Evolutionary conservation across 257 asterid species (phyloP).

Genomic region (Hygrophila difformis): DNA sequence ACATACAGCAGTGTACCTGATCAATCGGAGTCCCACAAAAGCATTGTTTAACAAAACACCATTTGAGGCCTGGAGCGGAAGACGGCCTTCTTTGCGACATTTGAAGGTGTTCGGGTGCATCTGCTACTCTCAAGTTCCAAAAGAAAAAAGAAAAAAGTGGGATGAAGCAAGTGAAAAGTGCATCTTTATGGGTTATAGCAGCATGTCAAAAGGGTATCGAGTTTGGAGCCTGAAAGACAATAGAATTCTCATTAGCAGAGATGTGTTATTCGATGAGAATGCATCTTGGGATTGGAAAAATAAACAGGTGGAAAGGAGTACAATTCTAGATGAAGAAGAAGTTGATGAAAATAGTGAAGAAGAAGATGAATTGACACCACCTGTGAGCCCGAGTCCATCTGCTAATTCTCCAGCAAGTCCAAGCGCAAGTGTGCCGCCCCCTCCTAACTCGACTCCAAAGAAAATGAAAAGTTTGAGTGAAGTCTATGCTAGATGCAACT

Average conservation of each 20-base stretch:
- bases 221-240: background rate
- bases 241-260: background rate
- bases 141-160: background rate
- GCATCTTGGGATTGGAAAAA: background rate
- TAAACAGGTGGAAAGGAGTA: background rate
- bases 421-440: too few species aligned
- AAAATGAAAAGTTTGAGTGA: too few species aligned
- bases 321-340: too few species aligned
- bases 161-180: too few species aligned
- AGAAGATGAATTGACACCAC: too few species aligned
- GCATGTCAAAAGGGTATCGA: background rate
- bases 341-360: too few species aligned
- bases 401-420: too few species aligned
- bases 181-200: background rate
- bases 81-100: background rate
- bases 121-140: background rate
- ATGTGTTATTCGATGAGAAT: background rate
- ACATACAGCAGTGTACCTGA: too few species aligned
- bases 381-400: too few species aligned
- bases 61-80: background rate
- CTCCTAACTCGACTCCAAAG: too few species aligned
- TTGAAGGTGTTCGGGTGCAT: conserved; percentile 3
- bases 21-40: background rate
- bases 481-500: too few species aligned
- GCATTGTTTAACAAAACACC: background rate